These are phyloP conservation scores for Beta corolliflora DNA, from an alignment of 179 eudicot species.

Conservation along the genomic window DNA sequence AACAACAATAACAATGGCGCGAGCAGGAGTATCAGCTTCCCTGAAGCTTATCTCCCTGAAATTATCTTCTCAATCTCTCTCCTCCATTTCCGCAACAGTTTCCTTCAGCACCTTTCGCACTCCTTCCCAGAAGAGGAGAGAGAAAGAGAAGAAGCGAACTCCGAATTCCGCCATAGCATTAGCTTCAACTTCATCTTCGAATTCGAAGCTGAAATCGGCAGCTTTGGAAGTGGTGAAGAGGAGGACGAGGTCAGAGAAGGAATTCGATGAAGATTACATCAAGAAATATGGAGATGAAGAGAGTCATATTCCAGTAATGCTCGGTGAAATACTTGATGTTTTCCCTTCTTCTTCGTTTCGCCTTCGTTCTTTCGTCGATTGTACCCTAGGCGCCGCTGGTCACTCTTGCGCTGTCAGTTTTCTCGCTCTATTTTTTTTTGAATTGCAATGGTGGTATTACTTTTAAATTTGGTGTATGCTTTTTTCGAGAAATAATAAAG, in stretches of 20 bases:
- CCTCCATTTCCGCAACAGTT: background rate
- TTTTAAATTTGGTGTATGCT: no score
- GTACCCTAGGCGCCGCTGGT: slow-evolving; percentile 95
- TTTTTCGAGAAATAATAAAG: no score
- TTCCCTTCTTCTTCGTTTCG: slow-evolving; percentile 47
- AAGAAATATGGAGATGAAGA: slow-evolving; percentile 47
- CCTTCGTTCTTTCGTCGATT: slow-evolving; percentile 75
- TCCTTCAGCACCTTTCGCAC: slow-evolving; percentile 27
- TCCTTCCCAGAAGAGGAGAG: slow-evolving; percentile 2
- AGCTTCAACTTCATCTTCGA: slow-evolving; percentile 2
- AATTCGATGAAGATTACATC: slow-evolving; percentile 58
- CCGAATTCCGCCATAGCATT: background rate
- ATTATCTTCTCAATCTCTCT: slow-evolving; percentile 21
- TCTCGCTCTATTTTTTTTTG: background rate
- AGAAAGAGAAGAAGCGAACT: background rate
- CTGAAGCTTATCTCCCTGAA: slow-evolving; percentile 26
- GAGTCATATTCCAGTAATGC: slow-evolving; percentile 88
- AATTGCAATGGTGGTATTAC: background rate
- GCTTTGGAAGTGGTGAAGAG: slow-evolving; percentile 48
- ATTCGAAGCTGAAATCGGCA: slow-evolving; percentile 19
- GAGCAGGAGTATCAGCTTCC: slow-evolving; percentile 20
- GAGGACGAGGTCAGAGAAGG: slow-evolving; percentile 82
- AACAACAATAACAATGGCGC: slow-evolving; percentile 20
- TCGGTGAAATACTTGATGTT: slow-evolving; percentile 85
- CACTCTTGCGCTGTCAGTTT: slow-evolving; percentile 76